Percentiles rank a stretch among this genome's conserved stretches.
These are phyloP conservation scores for Yamadazyma triangularis DNA, from an alignment of 1,139 yeast species.

Conservation along the genomic window DNA sequence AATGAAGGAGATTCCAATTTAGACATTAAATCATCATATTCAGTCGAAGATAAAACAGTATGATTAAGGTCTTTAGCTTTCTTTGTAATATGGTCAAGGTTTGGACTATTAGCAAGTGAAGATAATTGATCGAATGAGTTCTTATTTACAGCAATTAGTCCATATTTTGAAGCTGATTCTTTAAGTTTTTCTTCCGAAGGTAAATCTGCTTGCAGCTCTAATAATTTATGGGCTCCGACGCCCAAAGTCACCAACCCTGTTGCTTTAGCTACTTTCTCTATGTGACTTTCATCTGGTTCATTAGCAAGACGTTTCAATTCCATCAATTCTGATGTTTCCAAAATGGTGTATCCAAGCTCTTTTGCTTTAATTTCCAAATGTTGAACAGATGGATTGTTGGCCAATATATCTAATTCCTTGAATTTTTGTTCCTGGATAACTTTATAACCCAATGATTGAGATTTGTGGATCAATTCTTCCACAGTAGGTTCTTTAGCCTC, in stretches of 20 bases:
- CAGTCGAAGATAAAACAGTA: slow-evolving; percentile 6
- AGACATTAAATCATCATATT: slow-evolving; percentile 5
- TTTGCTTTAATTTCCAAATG: slow-evolving; percentile 23
- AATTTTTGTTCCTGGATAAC: slow-evolving; percentile 6
- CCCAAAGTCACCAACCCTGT: slow-evolving; percentile 10
- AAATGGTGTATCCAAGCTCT: slow-evolving; percentile 7
- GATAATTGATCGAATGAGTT: slow-evolving; percentile 13
- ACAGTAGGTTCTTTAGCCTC: slow-evolving; percentile 15
- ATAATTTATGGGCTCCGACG: slow-evolving; percentile 11
- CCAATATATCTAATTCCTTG: slow-evolving; percentile 8
- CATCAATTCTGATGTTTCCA: slow-evolving; percentile 13
- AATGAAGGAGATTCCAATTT: slow-evolving; percentile 1
- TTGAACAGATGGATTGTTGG: slow-evolving; percentile 20
- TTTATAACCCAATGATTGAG: slow-evolving; percentile 11
- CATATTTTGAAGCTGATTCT: slow-evolving; percentile 9
- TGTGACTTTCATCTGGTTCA: slow-evolving; percentile 14
- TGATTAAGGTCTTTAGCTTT: slow-evolving; percentile 17
- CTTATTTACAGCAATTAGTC: slow-evolving; percentile 11
- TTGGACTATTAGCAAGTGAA: slow-evolving; percentile 18
- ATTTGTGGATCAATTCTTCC: slow-evolving; percentile 7
- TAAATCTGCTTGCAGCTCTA: slow-evolving; percentile 8
- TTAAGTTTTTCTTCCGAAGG: slow-evolving; percentile 13
- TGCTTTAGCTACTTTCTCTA: slow-evolving; percentile 10
- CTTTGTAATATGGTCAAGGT: slow-evolving; percentile 20
- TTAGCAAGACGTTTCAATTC: slow-evolving; percentile 14